Evolutionary conservation across 345 rosid species (phyloP), one percentile per base, ranked within the genome.

Genomic region (Dimocarpus longan): DNA sequence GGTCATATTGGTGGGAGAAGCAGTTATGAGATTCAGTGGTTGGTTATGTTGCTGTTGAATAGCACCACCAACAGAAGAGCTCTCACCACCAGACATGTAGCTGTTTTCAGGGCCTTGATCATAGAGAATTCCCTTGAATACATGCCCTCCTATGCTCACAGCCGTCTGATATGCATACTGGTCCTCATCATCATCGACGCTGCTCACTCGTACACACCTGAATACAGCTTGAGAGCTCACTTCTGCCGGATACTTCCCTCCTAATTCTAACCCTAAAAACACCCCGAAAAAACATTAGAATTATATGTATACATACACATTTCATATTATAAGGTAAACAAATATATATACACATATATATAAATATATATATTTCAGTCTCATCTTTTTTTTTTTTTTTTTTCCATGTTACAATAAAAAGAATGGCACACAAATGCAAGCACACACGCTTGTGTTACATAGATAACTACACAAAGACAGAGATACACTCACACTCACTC

Each of bases 61-160:
- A 10, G 48, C 77, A 6, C 76, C 68, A 22, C 73, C 77, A 15
- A 76, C 80, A 32, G 83, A 71, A 16, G 56, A 70, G n/a, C 62
- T 50, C 43, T 74, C 88, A 28, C 90, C 91, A 28, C 90, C 91
- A 1, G 93, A 89, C 65, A 76, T 71, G 81, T 86, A 85, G 75
- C 80, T 74, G 65, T 78, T 82, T 70, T 93, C 94, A 66, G 90
- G 90, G 54, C 99, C 99, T 72, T 92, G 97, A 87, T 95, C 96
- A 78, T 95, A 93, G 64, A 95, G 88, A 81, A 95, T 87, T 73
- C 98, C 99, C 78, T 91, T 95, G 88, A 95, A 95, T 28, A 95
- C 76, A 78, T 92, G 99, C 18, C 99, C 99, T 37, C 93, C 91
- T 5, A 95, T 93, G 84, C 88, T 92, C 43, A 95, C 92, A 11